Conservation (phyloP, 2,329 filamentous ascomycete genomes). For the Fusarium pseudoanthophilum region DNA sequence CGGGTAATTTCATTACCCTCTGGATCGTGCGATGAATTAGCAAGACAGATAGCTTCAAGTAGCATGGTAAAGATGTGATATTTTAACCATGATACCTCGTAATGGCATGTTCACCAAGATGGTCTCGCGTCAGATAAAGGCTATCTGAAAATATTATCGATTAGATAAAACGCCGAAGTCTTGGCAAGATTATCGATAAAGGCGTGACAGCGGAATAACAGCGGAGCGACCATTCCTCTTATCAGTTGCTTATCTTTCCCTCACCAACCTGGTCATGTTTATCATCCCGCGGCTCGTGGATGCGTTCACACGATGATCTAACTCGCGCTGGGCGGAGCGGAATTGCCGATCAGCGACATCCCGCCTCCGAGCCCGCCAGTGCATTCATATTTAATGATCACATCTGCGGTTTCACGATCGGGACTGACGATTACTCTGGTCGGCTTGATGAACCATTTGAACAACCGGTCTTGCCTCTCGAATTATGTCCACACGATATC, state of each 20-base stretch:
- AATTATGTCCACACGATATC: not conserved
- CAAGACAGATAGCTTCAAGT: not conserved
- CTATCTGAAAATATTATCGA: not conserved
- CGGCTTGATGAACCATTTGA: not conserved
- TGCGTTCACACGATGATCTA: not conserved
- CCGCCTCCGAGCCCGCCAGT: not conserved
- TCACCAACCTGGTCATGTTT: not conserved
- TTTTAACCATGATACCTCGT: not conserved
- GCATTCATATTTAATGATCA: rapidly evolving
- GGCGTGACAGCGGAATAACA: not conserved
- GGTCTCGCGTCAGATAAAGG: not conserved
- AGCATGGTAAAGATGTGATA: too few species aligned
- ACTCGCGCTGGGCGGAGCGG: not conserved
- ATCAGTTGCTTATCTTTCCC: not conserved
- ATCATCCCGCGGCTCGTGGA: not conserved
- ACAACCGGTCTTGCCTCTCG: too few species aligned
- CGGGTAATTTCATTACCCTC: rapidly evolving
- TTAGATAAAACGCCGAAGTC: not conserved
- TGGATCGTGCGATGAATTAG: rapidly evolving
- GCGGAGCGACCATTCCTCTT: not conserved
- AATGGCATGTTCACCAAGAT: not conserved
- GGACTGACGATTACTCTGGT: too few species aligned
- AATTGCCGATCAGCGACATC: not conserved
- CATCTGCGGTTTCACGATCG: not conserved
- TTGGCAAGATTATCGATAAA: not conserved